Percentiles rank a stretch among this genome's conserved stretches.
Conservation (phyloP, 2,329 filamentous ascomycete species). For the Aspergillus chevalieri region DNA sequence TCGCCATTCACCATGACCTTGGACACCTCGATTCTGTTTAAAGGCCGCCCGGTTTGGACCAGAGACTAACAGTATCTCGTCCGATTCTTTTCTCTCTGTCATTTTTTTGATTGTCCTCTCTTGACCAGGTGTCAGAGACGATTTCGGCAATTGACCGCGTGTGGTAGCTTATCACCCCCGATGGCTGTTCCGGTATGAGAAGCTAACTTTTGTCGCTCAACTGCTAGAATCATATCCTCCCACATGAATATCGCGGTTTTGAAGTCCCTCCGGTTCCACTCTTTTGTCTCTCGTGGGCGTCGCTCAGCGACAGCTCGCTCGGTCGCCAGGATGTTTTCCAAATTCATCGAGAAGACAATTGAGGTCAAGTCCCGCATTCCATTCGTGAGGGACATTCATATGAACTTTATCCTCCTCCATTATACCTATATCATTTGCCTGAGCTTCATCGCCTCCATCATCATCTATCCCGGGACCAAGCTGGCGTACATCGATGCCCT, state of each 20-base stretch:
- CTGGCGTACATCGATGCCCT: conserved; percentile 80
- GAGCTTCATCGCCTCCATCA: conserved; percentile 66
- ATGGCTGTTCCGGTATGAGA: too few species aligned
- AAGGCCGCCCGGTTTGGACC: not conserved
- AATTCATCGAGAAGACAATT: conserved; percentile 14
- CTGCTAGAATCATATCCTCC: not conserved
- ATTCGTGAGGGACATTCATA: conserved; percentile 28
- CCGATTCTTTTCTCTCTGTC: not conserved
- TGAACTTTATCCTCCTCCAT: conserved; percentile 44
- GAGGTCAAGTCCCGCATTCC: conserved; percentile 31
- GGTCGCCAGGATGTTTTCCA: conserved; percentile 23
- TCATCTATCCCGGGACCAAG: conserved; percentile 62
- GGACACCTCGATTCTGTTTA: not conserved
- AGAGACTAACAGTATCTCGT: conserved; percentile 1
- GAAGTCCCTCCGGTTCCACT: not conserved
- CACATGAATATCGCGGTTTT: not conserved
- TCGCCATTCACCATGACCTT: conserved; percentile 1
- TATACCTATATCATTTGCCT: conserved; percentile 74
- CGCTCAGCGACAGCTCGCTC: not conserved
- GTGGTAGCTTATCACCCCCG: not conserved
- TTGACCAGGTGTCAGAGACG: not conserved
- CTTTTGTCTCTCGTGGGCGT: not conserved
- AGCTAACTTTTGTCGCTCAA: not conserved
- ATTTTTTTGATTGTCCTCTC: not conserved
- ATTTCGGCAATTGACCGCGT: not conserved